Evolutionary conservation across 257 asterid species (phyloP), one percentile per base, ranked within the genome.

Genomic region (Vinca minor): DNA sequence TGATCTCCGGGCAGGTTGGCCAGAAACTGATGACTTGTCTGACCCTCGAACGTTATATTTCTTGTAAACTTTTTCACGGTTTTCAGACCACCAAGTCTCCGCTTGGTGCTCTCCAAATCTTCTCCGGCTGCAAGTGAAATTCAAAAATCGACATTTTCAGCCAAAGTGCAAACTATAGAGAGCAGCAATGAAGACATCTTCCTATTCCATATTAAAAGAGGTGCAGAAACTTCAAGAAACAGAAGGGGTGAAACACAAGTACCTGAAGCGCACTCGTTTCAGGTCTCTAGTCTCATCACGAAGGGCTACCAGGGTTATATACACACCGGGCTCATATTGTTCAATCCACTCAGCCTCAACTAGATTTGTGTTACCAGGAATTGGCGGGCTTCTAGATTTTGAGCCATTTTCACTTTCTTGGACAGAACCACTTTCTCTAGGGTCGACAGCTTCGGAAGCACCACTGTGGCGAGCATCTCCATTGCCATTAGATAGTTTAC

Each of bases 41-140:
- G 96, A 92, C 55, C 95, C 95, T 0, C 98, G 83, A 38, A 92
- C 91, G 28, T 89, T 92, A 69, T 89, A 92, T 62, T 77, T 85
- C 81, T 89, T 89, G 8, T 89, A 87, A 18, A 92, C 96, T 50
- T 75, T 92, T 56, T 89, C 98, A 21, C 97, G 87, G 67, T 92
- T 92, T 79, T 92, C 98, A 2, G 96, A 87, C 98, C 98, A 92
- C 98, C 98, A 92, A 4, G 88, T 87, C 78, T 89, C 96, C 0
- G 98, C 98, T 75, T 92, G 98, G 83, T 87, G 98, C 77, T 92
- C 96, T 63, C 98, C 96, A 15, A 92, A 89, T 82, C 95, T 87
- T 74, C 95, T 82, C 64, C 96, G 96, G 76, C 96, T 89, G 82
- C 73, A 69, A 26, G 71, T 32, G 52, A 14, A 59, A 65, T 25